These are phyloP conservation scores for Spatholobus suberectus DNA, from an alignment of 306 rosid species.

Conservation along the genomic window DNA sequence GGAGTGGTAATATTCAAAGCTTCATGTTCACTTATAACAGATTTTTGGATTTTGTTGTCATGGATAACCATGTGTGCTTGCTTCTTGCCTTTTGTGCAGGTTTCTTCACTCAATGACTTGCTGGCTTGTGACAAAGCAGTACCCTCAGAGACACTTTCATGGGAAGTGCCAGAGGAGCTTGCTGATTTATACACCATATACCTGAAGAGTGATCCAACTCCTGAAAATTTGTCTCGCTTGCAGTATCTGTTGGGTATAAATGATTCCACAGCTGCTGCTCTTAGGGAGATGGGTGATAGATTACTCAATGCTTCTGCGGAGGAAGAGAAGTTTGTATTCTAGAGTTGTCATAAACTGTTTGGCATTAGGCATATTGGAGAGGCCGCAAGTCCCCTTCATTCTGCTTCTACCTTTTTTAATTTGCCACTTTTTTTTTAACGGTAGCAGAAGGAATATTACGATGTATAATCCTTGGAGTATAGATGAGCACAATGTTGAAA, in stretches of 20 bases:
- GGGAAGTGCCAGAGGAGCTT: constrained; percentile 80
- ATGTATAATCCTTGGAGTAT: constrained; percentile 18
- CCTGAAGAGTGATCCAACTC: constrained; percentile 68
- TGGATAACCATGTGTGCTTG: constrained; percentile 7
- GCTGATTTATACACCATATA: constrained; percentile 79
- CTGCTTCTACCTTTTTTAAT: constrained; percentile 24
- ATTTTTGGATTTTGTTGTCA: constrained; percentile 20
- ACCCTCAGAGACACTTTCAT: constrained; percentile 45
- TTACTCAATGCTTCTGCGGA: constrained; percentile 55
- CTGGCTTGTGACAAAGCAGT: constrained; percentile 64
- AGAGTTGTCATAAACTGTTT: constrained; percentile 36
- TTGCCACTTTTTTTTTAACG: constrained; percentile 34
- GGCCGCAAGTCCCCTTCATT: not conserved
- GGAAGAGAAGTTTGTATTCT: constrained; percentile 92
- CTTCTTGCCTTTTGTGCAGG: constrained; percentile 43
- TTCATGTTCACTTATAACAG: constrained; percentile 3
- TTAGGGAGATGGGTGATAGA: constrained; percentile 73
- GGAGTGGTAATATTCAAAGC: constrained; percentile 71
- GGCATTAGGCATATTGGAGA: constrained; percentile 46
- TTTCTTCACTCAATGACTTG: constrained; percentile 58
- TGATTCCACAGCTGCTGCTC: constrained; percentile 76
- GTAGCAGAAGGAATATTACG: not conserved
- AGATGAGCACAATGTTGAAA: constrained; percentile 36
- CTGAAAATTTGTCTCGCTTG: constrained; percentile 81
- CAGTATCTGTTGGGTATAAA: constrained; percentile 87